These are phyloP conservation scores for Pseudoturritis turrita DNA, from an alignment of 345 rosid species.

Conservation along the genomic window DNA sequence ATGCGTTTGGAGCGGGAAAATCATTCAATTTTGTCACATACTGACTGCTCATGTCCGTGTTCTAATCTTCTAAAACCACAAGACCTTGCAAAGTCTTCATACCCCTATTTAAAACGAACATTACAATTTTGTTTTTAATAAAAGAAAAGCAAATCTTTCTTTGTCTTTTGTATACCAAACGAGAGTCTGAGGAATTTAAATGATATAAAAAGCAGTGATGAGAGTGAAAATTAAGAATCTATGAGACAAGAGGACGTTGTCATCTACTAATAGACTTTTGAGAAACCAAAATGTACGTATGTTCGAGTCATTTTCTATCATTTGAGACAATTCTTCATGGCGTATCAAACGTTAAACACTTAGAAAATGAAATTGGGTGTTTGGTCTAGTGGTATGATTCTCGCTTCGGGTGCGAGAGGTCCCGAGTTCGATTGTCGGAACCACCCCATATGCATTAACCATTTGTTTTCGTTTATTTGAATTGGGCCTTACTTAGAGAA, in stretches of 20 bases:
- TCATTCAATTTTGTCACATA: slow-evolving; percentile 32
- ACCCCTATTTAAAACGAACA: neutral
- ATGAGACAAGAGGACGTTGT: slow-evolving; percentile 8
- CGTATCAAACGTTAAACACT: too few species aligned
- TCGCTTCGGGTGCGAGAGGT: slow-evolving; percentile 97
- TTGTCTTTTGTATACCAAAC: neutral
- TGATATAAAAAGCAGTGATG: neutral
- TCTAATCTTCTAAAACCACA: neutral
- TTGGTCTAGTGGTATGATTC: slow-evolving; percentile 98
- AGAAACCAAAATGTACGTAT: too few species aligned
- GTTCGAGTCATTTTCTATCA: too few species aligned
- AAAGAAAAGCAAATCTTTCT: neutral
- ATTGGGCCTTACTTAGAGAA: neutral
- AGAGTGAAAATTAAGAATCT: neutral
- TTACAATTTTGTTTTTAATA: neutral
- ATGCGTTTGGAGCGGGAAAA: slow-evolving; percentile 25
- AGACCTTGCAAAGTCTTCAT: neutral
- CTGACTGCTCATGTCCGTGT: slow-evolving; percentile 5
- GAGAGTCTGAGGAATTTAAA: neutral
- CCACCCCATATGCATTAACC: neutral
- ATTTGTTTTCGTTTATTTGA: too few species aligned
- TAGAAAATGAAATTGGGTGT: too few species aligned
- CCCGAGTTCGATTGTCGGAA: slow-evolving; percentile 76
- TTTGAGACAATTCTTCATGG: too few species aligned
- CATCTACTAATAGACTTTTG: slow-evolving; percentile 7